Percentiles rank a stretch among this genome's conserved stretches.
Evolutionary conservation across 2,329 filamentous ascomycete genomes (phyloP).

Genomic region (Endoconidiophora laricicola): DNA sequence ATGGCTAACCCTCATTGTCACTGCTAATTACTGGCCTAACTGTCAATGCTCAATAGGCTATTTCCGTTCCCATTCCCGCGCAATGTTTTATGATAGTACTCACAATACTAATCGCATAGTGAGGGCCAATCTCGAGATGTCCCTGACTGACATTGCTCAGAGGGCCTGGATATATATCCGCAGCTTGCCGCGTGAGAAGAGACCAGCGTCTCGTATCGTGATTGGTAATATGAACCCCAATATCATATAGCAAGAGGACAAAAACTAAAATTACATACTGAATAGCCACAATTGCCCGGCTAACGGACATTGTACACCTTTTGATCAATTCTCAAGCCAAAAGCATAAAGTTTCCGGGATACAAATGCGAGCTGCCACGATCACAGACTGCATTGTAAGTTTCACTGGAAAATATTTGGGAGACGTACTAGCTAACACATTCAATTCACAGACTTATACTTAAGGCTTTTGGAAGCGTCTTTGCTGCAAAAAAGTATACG

Average conservation of each 20-base stretch:
- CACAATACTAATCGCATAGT: constrained; percentile 59
- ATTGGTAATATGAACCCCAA: constrained; percentile 33
- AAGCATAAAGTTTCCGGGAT: constrained; percentile 29
- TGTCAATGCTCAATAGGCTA: constrained; percentile 25
- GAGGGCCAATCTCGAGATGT: constrained; percentile 55
- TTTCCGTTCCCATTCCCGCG: constrained; percentile 73
- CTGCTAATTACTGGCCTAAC: not conserved
- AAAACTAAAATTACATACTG: constrained; percentile 26
- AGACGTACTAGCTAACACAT: not conserved
- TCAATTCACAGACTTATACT: constrained; percentile 40
- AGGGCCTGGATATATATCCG: constrained; percentile 50
- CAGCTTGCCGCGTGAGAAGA: constrained; percentile 39
- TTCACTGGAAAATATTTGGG: not conserved
- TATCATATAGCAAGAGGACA: constrained; percentile 17
- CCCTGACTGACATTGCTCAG: constrained; percentile 60
- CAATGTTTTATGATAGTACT: constrained; percentile 65
- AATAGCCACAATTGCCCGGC: constrained; percentile 45
- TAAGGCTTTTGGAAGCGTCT: constrained; percentile 50
- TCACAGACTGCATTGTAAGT: constrained; percentile 12
- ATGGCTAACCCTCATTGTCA: constrained; percentile 17
- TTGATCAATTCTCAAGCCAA: constrained; percentile 43
- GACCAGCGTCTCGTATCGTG: constrained; percentile 43
- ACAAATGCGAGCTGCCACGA: constrained; percentile 30
- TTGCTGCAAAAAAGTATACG: constrained; percentile 54
- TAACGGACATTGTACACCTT: constrained; percentile 46